phyloP scores from a whole-genome alignment of 768 basidiomycete species.

The Macrolepiota fuliginosa region DNA sequence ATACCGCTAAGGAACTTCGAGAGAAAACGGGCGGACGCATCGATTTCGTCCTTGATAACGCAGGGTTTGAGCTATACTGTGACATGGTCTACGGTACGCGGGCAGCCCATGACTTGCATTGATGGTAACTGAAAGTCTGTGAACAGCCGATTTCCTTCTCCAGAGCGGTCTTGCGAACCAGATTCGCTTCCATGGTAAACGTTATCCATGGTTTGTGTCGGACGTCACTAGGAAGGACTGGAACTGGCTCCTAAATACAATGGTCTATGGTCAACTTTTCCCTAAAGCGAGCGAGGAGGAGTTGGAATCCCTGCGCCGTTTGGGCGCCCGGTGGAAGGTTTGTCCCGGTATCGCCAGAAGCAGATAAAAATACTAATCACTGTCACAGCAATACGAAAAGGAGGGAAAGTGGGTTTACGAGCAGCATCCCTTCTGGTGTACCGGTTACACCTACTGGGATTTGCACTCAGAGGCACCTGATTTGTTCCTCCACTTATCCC shows the following conservation, averaged over 20 bases:
- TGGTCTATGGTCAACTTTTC: slow-evolving; percentile 93
- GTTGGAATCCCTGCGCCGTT: slow-evolving; percentile 72
- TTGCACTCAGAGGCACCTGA: slow-evolving; percentile 81
- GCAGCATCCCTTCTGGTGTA: slow-evolving; percentile 93
- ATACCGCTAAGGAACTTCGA: slow-evolving; percentile 65
- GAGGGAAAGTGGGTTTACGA: slow-evolving; percentile 95
- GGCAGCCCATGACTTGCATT: not conserved
- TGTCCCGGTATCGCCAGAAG: not conserved
- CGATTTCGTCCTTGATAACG: slow-evolving; percentile 84
- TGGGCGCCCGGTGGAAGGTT: slow-evolving; percentile 91
- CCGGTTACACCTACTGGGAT: slow-evolving; percentile 95
- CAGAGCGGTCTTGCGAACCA: slow-evolving; percentile 84
- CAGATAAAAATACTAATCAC: not conserved
- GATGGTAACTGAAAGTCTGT: not conserved
- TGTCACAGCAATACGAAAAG: slow-evolving; percentile 79
- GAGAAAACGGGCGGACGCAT: slow-evolving; percentile 72
- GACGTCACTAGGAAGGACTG: slow-evolving; percentile 93
- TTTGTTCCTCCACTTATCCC: slow-evolving; percentile 88
- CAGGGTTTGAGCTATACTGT: slow-evolving; percentile 86
- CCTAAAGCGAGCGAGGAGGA: slow-evolving; percentile 77
- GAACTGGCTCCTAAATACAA: slow-evolving; percentile 86
- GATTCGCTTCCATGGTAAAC: slow-evolving; percentile 94
- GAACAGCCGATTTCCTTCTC: slow-evolving; percentile 84
- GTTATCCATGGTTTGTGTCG: slow-evolving; percentile 92
- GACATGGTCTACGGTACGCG: slow-evolving; percentile 79